Evolutionary conservation across 139 green algal species (phyloP).

Genomic region (Tetradesmus obliquus): DNA sequence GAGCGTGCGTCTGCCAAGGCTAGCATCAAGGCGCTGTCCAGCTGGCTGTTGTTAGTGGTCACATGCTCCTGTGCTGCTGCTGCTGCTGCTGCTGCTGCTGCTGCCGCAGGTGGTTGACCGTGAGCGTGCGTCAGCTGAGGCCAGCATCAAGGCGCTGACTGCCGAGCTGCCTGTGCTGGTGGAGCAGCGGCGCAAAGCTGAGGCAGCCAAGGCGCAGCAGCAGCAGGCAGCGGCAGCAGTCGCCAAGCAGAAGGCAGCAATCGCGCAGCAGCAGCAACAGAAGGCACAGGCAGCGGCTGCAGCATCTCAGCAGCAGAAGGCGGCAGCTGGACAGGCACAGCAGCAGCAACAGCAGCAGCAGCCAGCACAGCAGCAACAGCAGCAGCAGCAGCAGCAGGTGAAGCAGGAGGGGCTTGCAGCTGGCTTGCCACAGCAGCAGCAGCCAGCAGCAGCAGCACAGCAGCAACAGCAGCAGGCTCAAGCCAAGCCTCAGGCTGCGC

Average conservation of each 20-base stretch:
- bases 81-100: neutral
- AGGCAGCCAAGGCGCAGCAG: constrained; percentile 14
- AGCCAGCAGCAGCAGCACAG: constrained; percentile 29
- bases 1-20: neutral
- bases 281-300: constrained; percentile 1
- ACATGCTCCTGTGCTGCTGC: neutral
- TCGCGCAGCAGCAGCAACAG: constrained; percentile 6
- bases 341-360: neutral
- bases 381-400: constrained; percentile 37
- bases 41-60: neutral
- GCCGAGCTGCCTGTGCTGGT: neutral
- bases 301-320: neutral
- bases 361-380: constrained; percentile 24
- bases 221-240: constrained; percentile 36
- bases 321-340: neutral
- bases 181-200: constrained; percentile 21
- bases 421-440: neutral
- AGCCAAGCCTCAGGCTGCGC: neutral
- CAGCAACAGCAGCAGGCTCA: constrained; percentile 35
- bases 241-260: neutral
- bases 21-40: constrained; percentile 6
- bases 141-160: constrained; percentile 11
- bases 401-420: neutral
- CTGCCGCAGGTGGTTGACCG: neutral
- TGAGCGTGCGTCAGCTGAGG: neutral